A percentile compares a stretch with the other conserved stretches of the same genome.
Conservation (phyloP, 768 basidiomycete species). For the Coprinopsis marcescibilis region DNA sequence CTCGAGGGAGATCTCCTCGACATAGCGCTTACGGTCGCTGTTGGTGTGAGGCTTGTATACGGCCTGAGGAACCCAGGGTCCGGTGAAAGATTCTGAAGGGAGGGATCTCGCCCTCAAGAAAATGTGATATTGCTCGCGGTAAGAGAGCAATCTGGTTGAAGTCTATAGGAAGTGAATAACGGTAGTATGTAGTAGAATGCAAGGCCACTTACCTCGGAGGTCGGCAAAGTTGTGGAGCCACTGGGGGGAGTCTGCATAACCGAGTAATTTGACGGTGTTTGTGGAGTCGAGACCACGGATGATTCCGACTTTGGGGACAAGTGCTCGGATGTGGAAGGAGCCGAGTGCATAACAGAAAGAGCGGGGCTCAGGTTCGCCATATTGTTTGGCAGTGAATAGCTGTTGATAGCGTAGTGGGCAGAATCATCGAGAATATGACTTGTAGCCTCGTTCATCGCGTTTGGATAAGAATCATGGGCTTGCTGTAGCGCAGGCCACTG, state of each 20-base stretch:
- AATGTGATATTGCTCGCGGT: slow-evolving; percentile 39
- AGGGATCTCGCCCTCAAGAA: slow-evolving; percentile 37
- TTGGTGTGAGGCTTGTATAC: slow-evolving; percentile 76
- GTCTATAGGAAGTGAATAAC: background rate
- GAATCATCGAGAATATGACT: too few species aligned
- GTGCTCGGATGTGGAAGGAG: background rate
- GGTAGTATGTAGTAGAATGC: background rate
- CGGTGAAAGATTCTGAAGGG: slow-evolving; percentile 28
- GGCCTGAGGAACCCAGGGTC: slow-evolving; percentile 60
- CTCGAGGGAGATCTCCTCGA: slow-evolving; percentile 62
- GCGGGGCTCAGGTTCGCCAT: background rate
- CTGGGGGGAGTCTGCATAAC: background rate
- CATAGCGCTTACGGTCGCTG: slow-evolving; percentile 71
- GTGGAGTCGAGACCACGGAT: background rate
- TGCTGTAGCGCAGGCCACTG: too few species aligned
- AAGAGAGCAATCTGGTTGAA: slow-evolving; percentile 21
- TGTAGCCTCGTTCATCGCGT: too few species aligned
- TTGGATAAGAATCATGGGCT: too few species aligned
- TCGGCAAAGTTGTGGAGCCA: background rate
- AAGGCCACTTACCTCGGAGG: background rate
- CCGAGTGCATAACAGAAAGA: background rate
- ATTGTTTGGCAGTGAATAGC: background rate
- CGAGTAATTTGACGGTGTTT: background rate
- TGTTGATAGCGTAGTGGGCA: too few species aligned
- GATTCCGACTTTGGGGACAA: slow-evolving; percentile 1